Evolutionary conservation across 805 yeast genomes (phyloP).

Genomic region (Wickerhamiella vanderwaltii): DNA sequence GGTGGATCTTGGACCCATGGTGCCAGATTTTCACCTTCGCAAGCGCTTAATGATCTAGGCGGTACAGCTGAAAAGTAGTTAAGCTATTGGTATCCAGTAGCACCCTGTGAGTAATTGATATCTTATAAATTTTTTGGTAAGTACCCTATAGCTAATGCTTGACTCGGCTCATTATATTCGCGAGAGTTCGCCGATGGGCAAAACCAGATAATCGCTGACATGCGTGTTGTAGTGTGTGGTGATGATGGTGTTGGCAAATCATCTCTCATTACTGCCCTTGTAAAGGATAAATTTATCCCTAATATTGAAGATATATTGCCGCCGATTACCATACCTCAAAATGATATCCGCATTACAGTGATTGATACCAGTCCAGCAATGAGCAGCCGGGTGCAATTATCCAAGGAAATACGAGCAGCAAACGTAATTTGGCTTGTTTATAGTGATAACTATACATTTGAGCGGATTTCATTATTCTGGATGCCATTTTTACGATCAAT

Average conservation of each 20-base stretch:
- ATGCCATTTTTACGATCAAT: constrained; percentile 81
- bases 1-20: constrained; percentile 9
- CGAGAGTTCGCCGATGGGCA: too few relatives aligned
- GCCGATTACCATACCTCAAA: constrained; percentile 67
- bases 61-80: too few relatives aligned
- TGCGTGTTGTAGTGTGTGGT: constrained; percentile 84
- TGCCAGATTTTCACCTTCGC: not conserved
- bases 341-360: constrained; percentile 55
- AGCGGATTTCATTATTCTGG: constrained; percentile 86
- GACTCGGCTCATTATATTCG: too few relatives aligned
- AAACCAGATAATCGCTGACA: constrained; percentile 21
- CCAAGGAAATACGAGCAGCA: constrained; percentile 65
- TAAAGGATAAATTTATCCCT: constrained; percentile 70
- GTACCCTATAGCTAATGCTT: too few relatives aligned
- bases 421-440: constrained; percentile 93
- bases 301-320: constrained; percentile 70
- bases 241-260: constrained; percentile 52
- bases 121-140: too few relatives aligned
- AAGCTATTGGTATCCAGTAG: too few relatives aligned
- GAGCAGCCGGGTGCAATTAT: constrained; percentile 47
- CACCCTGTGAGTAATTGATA: too few relatives aligned
- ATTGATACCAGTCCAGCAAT: constrained; percentile 60
- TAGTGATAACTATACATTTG: constrained; percentile 89
- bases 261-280: constrained; percentile 62
- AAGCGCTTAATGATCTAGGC: constrained; percentile 11